Percentiles rank a stretch among this genome's conserved stretches.
Conservation (phyloP, 2,329 filamentous ascomycete genomes). For the Thielaviopsis musarum region DNA sequence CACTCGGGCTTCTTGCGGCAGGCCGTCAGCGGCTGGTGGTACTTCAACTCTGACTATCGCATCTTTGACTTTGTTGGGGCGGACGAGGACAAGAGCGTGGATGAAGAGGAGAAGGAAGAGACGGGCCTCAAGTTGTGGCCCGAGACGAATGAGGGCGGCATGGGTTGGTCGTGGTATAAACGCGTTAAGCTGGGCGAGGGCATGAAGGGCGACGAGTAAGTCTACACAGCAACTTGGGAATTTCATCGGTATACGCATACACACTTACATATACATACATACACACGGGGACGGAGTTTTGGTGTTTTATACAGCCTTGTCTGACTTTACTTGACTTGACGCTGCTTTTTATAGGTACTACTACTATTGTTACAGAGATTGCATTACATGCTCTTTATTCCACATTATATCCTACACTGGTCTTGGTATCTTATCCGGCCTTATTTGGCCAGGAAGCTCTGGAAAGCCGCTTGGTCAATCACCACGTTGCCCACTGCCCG, state of each 20-base stretch:
- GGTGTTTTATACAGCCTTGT: neutral
- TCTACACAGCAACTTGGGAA: neutral
- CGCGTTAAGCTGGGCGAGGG: conserved; percentile 16
- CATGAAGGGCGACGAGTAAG: conserved; percentile 1
- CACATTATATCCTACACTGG: conserved; percentile 2
- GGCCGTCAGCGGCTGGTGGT: conserved; percentile 37
- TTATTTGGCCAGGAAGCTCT: conserved; percentile 69
- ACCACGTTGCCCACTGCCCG: conserved; percentile 74
- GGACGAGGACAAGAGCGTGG: neutral
- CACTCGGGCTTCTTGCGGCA: conserved; percentile 47
- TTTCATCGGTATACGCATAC: neutral
- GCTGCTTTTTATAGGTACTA: neutral
- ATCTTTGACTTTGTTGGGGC: conserved; percentile 36
- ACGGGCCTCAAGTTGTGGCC: conserved; percentile 29
- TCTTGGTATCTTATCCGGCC: neutral
- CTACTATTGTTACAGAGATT: conserved; percentile 1
- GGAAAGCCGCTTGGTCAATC: conserved; percentile 94
- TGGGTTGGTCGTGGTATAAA: conserved; percentile 22
- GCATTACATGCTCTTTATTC: neutral
- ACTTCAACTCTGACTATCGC: conserved; percentile 47
- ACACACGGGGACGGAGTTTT: neutral
- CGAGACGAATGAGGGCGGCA: conserved; percentile 19
- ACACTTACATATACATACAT: conserved; percentile 1
- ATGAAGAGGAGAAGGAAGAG: conserved; percentile 16
- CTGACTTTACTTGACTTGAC: neutral